Conservation (phyloP, 1,139 yeast species). For the Magnusiomyces tetraspermus region DNA sequence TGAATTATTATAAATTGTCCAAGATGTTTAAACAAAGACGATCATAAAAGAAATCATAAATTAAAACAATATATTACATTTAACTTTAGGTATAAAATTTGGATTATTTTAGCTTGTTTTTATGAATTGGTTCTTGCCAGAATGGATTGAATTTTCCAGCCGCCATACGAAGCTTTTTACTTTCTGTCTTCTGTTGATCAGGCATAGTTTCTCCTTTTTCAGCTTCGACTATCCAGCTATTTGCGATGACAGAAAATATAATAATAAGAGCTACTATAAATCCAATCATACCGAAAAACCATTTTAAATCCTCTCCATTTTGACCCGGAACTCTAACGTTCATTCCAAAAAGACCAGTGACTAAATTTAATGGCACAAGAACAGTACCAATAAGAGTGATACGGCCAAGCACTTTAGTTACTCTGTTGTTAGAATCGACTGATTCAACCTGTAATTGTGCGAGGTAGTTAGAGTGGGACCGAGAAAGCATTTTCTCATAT, state of each 20-base stretch:
- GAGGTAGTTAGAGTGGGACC: slow-evolving; percentile 84
- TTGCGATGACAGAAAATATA: slow-evolving; percentile 20
- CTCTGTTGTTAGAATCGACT: slow-evolving; percentile 71
- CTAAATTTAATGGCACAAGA: slow-evolving; percentile 77
- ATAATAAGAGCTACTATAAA: slow-evolving; percentile 21
- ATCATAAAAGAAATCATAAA: too few relatives aligned
- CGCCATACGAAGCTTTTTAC: neutral
- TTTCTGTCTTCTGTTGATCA: neutral
- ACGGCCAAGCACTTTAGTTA: slow-evolving; percentile 78
- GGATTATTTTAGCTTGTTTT: neutral
- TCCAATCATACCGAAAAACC: slow-evolving; percentile 65
- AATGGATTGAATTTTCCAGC: slow-evolving; percentile 4
- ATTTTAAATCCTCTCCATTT: slow-evolving; percentile 36
- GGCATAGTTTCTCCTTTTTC: slow-evolving; percentile 5
- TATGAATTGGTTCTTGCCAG: too few relatives aligned
- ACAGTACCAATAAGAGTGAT: slow-evolving; percentile 88
- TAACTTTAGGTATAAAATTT: too few relatives aligned
- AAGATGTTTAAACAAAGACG: too few relatives aligned
- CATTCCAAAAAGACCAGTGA: slow-evolving; percentile 95
- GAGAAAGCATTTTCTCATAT: slow-evolving; percentile 83
- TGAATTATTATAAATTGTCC: too few relatives aligned
- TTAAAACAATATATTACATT: too few relatives aligned
- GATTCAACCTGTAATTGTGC: slow-evolving; percentile 93
- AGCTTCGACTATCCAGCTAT: slow-evolving; percentile 19
- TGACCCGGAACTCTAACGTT: slow-evolving; percentile 82